Percentiles rank a stretch among this genome's conserved stretches.
phyloP scores from a whole-genome alignment of 352 stramenopile genomes.

The Elongisporangium undulatum region DNA sequence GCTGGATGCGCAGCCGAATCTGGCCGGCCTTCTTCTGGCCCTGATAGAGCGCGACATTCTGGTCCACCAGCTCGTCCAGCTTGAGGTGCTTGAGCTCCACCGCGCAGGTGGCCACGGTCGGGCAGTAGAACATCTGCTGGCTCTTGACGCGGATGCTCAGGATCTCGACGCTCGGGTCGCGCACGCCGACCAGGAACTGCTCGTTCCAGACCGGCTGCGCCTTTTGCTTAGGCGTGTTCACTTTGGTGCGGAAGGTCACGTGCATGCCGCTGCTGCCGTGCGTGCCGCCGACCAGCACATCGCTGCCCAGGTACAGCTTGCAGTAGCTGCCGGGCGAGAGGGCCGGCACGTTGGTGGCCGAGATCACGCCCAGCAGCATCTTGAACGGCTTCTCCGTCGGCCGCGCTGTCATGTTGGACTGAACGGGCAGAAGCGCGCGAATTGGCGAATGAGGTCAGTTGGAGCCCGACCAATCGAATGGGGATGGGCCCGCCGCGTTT shows the following conservation, averaged over 20 bases:
- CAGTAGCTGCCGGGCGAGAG: slow-evolving; percentile 61
- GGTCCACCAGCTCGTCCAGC: slow-evolving; percentile 31
- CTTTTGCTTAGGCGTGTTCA: slow-evolving; percentile 19
- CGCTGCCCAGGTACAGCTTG: slow-evolving; percentile 57
- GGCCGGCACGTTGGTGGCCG: slow-evolving; percentile 36
- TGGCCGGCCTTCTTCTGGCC: slow-evolving; percentile 44
- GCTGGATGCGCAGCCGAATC: slow-evolving; percentile 37
- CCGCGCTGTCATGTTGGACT: not conserved
- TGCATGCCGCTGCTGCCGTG: slow-evolving; percentile 21
- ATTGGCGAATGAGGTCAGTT: not conserved
- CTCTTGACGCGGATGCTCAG: slow-evolving; percentile 64
- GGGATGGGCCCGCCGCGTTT: not conserved
- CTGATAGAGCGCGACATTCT: slow-evolving; percentile 50
- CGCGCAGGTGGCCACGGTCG: slow-evolving; percentile 42
- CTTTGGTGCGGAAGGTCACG: slow-evolving; percentile 41
- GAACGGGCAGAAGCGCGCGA: no score
- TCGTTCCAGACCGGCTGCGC: slow-evolving; percentile 53
- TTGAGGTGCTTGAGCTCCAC: slow-evolving; percentile 47
- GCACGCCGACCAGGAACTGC: slow-evolving; percentile 41
- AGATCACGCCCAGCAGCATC: slow-evolving; percentile 53
- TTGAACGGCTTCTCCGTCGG: slow-evolving; percentile 11
- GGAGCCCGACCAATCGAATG: not conserved
- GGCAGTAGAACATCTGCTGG: slow-evolving; percentile 56
- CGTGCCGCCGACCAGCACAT: slow-evolving; percentile 41
- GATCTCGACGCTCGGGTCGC: slow-evolving; percentile 32